These are phyloP conservation scores for Sonneratia caseolaris DNA, from an alignment of 345 rosid genomes.

Conservation along the genomic window DNA sequence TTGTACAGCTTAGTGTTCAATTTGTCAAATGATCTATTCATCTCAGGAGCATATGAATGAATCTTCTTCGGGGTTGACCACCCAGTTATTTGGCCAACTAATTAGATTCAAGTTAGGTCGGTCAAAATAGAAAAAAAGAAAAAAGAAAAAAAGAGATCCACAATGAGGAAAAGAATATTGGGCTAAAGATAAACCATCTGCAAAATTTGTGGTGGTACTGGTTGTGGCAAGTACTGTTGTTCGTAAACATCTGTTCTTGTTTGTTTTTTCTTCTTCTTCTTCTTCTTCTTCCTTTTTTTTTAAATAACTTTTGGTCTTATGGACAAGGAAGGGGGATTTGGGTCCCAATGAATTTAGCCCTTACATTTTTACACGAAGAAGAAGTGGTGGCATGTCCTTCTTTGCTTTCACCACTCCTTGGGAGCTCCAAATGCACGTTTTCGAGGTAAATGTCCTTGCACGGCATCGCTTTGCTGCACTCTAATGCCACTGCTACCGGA, in stretches of 20 bases:
- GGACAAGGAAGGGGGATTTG: conserved; percentile 49
- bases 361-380: conserved; percentile 43
- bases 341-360: conserved; percentile 41
- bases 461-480: conserved; percentile 23
- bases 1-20: too few species aligned
- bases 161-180: too few species aligned
- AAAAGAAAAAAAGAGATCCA: conserved; percentile 12
- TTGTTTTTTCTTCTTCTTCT: background rate
- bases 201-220: background rate
- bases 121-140: conserved; percentile 20
- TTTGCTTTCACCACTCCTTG: conserved; percentile 19
- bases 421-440: conserved; percentile 38
- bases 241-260: background rate
- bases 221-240: too few species aligned
- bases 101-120: too few species aligned
- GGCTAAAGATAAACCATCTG: too few species aligned
- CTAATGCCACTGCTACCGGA: conserved; percentile 21
- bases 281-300: background rate
- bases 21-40: too few species aligned
- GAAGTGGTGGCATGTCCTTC: conserved; percentile 16
- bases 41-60: too few species aligned
- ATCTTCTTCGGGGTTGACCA: too few species aligned
- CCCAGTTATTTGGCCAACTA: too few species aligned
- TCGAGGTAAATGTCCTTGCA: conserved; percentile 30
- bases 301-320: background rate